Conservation (phyloP, 2,329 filamentous ascomycete species). For the Alternaria sp. region DNA sequence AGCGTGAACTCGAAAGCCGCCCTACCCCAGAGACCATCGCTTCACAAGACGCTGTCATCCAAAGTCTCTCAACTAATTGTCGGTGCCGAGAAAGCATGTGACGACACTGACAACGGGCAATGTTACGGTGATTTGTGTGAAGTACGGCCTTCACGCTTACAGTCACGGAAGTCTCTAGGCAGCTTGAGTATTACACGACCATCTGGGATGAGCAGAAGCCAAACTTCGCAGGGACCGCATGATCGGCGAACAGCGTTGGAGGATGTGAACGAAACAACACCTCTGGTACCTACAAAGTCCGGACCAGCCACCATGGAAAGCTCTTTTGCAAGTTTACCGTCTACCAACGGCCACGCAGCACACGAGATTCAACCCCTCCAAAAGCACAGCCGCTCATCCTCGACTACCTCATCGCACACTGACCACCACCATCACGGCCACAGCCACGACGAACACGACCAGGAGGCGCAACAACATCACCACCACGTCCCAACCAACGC, state of each 20-base stretch:
- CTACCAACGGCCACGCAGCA: conserved; percentile 15
- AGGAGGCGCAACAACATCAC: conserved; percentile 67
- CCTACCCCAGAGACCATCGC: conserved; percentile 43
- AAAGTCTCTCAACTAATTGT: conserved; percentile 59
- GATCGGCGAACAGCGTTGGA: conserved; percentile 42
- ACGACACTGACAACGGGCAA: conserved; percentile 62
- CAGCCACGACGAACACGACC: conserved; percentile 11
- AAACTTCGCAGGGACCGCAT: conserved; percentile 30
- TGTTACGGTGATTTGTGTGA: conserved; percentile 64
- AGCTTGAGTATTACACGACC: conserved; percentile 23
- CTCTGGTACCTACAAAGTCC: conserved; percentile 30
- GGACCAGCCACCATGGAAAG: conserved; percentile 32
- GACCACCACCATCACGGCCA: conserved; percentile 5
- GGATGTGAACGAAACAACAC: conserved; percentile 34
- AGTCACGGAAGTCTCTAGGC: conserved; percentile 24
- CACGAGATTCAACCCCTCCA: conserved; percentile 9
- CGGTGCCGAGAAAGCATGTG: conserved; percentile 56
- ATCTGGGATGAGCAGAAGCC: conserved; percentile 26
- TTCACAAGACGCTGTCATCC: conserved; percentile 50
- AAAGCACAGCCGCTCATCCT: conserved; percentile 22
- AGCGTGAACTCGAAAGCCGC: conserved; percentile 14
- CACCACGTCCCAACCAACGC: conserved; percentile 95
- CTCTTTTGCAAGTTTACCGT: conserved; percentile 23
- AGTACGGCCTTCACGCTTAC: conserved; percentile 40
- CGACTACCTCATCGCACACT: conserved; percentile 19